Base-by-base conservation (phyloP, 2,329 filamentous ascomycete genomes). In the Sporothrix brunneoviolacea region DNA sequence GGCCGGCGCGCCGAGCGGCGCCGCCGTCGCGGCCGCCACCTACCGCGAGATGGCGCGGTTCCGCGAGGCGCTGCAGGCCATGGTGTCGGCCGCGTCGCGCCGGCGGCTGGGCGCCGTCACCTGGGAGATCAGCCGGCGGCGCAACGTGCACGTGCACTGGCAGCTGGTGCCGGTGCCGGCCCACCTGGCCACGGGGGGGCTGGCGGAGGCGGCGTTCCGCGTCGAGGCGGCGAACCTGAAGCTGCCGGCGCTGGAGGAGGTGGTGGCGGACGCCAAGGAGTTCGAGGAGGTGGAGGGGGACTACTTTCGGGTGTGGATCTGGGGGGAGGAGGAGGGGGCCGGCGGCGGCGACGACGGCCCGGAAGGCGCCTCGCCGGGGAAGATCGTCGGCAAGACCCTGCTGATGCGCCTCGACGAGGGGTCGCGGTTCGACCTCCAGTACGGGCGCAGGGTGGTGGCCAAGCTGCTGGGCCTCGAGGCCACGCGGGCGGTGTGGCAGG, bases 81-180 rank as follows among this genome's bases (percentile, higher is more conserved):
- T 96, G 86, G 73, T 96, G 12, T 69, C 72, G n/a, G 69, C 66
- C 19, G 66, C 65, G 53, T 74, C 72, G 51, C 65, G 70, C 61
- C 70, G 77, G 55, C 77, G 77, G 56, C 80, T 96, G 1, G 93
- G 91, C 15, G 80, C 83, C 3, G 86, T 97, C 1, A 93, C 89
- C 0, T 98, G 89, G 82, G 93, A 97, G 68, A 91, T 98, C 60
- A 91, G 84, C 63, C 84, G 90, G 45, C 75, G 75, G 4, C 79
- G 79, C 46, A 89, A 93, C 49, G 83, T 97, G 50, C 93, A 98
- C 64, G 77, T 84, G 1, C 91, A 97, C 62, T 96, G 91, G 93
- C 94, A 98, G 67, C 86, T 94, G 58, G 71, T 97, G 27, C 89
- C 93, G 1, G 73, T 94, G 1, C 79, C 86, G 0, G 72, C 77